Evolutionary conservation across 176 grass and related monocot species (phyloP).

Genomic region (Eleusine coracana): DNA sequence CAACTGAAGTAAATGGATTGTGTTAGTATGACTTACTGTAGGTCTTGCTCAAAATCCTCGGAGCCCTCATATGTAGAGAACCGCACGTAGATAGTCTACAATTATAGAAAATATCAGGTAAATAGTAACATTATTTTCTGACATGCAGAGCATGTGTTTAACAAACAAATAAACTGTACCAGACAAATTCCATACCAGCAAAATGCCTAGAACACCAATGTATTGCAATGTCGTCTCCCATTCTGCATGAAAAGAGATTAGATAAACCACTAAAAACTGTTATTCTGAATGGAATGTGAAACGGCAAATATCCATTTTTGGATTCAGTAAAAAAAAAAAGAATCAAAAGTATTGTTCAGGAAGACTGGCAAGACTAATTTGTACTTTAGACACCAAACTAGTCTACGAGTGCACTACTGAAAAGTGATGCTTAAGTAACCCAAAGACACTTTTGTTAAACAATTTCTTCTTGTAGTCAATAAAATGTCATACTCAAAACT

Average conservation of each 20-base stretch:
- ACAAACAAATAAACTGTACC: neutral
- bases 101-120: conserved; percentile 37
- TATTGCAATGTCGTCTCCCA: conserved; percentile 86
- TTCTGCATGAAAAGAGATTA: conserved; percentile 51
- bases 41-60: conserved; percentile 73
- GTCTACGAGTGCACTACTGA: neutral
- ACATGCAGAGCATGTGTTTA: neutral
- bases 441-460: neutral
- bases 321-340: too few species aligned
- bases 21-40: conserved; percentile 57
- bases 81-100: conserved; percentile 66
- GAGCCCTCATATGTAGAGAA: conserved; percentile 64
- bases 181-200: conserved; percentile 54
- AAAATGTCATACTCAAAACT: neutral
- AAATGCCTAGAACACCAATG: conserved; percentile 80
- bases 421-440: conserved; percentile 3
- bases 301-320: neutral
- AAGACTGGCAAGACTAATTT: neutral
- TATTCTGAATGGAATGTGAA: neutral
- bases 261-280: conserved; percentile 8
- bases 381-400: neutral
- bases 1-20: neutral
- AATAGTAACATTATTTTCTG: neutral
- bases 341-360: neutral
- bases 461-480: conserved; percentile 10